These are phyloP conservation scores for Hymenoscyphus infarciens DNA, from an alignment of 2,329 filamentous ascomycete species.

Conservation along the genomic window DNA sequence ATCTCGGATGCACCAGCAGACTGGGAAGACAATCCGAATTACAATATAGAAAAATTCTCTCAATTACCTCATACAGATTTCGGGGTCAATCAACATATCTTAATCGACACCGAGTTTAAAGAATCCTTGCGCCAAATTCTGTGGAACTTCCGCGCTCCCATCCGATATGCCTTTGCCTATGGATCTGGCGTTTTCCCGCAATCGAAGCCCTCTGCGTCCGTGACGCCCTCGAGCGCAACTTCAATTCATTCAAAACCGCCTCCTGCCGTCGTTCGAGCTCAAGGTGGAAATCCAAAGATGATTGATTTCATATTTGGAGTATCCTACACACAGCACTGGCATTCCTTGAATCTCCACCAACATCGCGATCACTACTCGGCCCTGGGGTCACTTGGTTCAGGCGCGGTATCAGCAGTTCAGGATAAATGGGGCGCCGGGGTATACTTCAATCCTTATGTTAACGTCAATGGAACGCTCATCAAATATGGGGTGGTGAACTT, in stretches of 20 bases:
- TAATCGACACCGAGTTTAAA: slow-evolving; percentile 94
- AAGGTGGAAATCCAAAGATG: slow-evolving; percentile 88
- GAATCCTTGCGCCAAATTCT: slow-evolving; percentile 82
- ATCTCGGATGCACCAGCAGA: slow-evolving; percentile 32
- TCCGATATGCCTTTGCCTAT: slow-evolving; percentile 95
- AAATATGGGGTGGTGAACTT: slow-evolving; percentile 98
- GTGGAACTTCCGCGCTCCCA: slow-evolving; percentile 88
- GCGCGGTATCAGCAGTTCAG: slow-evolving; percentile 78
- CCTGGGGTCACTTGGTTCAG: slow-evolving; percentile 79
- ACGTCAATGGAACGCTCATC: slow-evolving; percentile 90
- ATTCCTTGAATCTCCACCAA: slow-evolving; percentile 84
- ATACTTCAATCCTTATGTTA: slow-evolving; percentile 96
- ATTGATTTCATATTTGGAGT: slow-evolving; percentile 99
- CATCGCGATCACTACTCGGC: slow-evolving; percentile 91
- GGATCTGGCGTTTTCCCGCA: slow-evolving; percentile 96
- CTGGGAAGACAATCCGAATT: slow-evolving; percentile 74
- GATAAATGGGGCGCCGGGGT: slow-evolving; percentile 88
- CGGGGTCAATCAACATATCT: slow-evolving; percentile 93
- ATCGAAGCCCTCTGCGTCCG: slow-evolving; percentile 46
- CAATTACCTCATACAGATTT: slow-evolving; percentile 77
- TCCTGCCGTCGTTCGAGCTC: slow-evolving; percentile 74
- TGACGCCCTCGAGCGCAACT: slow-evolving; percentile 48
- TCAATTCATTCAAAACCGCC: slow-evolving; percentile 80
- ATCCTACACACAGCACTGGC: slow-evolving; percentile 92
- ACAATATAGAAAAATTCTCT: slow-evolving; percentile 69